phyloP scores from a whole-genome alignment of 352 stramenopile genomes.

The Globisporangium nagaii region DNA sequence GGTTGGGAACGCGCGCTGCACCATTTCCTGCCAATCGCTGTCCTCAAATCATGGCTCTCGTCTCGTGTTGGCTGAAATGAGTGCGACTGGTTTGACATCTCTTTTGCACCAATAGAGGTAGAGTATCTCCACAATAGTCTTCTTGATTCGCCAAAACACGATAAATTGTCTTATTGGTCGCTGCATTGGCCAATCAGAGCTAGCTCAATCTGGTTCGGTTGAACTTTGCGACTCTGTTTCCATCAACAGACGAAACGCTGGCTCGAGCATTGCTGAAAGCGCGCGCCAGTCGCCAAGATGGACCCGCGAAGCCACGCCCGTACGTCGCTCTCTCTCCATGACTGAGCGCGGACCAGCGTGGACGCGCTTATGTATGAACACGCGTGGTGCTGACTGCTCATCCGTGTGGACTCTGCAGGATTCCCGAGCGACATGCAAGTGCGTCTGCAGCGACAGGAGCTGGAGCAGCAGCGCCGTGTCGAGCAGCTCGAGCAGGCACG shows the following conservation, averaged over 20 bases:
- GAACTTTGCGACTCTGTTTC: conserved; percentile 13
- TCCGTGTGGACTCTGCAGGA: conserved; percentile 1
- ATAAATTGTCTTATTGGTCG: neutral
- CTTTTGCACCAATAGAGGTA: neutral
- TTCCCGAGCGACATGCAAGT: conserved; percentile 10
- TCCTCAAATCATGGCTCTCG: neutral
- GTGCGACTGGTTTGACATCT: neutral
- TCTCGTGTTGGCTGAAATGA: neutral
- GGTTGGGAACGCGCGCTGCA: conserved; percentile 11
- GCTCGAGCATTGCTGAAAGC: neutral
- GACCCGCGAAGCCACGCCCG: conserved; percentile 3
- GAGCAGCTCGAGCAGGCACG: conserved; percentile 36
- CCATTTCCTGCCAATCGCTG: conserved; percentile 5
- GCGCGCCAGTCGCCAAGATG: conserved; percentile 2
- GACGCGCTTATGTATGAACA: neutral
- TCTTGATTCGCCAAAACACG: conserved; percentile 4
- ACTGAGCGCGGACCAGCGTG: too few relatives aligned
- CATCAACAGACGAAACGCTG: conserved; percentile 7
- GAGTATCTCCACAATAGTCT: neutral
- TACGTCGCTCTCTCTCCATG: neutral
- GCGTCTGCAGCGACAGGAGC: conserved; percentile 22
- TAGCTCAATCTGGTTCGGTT: conserved; percentile 1
- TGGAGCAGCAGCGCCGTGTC: conserved; percentile 23
- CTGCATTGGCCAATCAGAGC: neutral
- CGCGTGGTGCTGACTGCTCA: neutral